Conservation (phyloP, 306 rosid genomes). For the Malus domestica region ASM211411v1 NC_041796.1:31399001-31399500, state of each 20-base stretch:
- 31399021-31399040: conserved; percentile 86
- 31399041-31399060: conserved; percentile 76
- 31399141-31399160: background rate
- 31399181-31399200: background rate
- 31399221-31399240: background rate
- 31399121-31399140: conserved; percentile 56
- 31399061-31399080: conserved; percentile 61
- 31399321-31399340: conserved; percentile 51
- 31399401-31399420: conserved; percentile 10
- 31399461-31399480: conserved; percentile 12
- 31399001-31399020: conserved; percentile 56
- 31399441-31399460: conserved; percentile 9
- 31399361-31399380: conserved; percentile 25
- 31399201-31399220: background rate
- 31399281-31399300: conserved; percentile 68
- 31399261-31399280: conserved; percentile 60
- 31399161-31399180: background rate
- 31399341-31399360: conserved; percentile 46
- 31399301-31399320: conserved; percentile 51
- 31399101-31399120: conserved; percentile 68
- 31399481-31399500: conserved; percentile 30
- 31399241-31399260: background rate
- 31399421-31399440: conserved; percentile 31
- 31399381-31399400: background rate
- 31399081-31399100: conserved; percentile 73